These are phyloP conservation scores for Coemansia reversa DNA, from an alignment of 192 early-diverging fungal species.

Conservation along the genomic window DNA sequence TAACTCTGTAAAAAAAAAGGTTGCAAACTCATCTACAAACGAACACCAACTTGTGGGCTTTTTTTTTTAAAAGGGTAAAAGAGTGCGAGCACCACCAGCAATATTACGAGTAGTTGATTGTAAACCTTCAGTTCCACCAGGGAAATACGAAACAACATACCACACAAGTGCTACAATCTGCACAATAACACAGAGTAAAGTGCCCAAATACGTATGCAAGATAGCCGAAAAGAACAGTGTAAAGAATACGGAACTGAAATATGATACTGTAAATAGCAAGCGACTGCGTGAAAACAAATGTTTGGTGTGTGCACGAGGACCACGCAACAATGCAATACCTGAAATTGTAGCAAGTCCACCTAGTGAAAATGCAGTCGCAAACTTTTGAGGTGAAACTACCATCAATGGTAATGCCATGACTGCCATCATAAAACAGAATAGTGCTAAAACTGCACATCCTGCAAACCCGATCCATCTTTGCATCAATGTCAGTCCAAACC, in stretches of 20 bases:
- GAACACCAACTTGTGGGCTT: neutral
- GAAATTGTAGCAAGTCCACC: conserved; percentile 58
- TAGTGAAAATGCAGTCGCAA: conserved; percentile 75
- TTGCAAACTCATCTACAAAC: too few species aligned
- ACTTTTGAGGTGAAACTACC: conserved; percentile 67
- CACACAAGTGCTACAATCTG: conserved; percentile 81
- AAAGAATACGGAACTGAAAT: conserved; percentile 78
- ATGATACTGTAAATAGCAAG: conserved; percentile 75
- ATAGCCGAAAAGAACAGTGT: conserved; percentile 80
- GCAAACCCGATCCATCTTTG: conserved; percentile 56
- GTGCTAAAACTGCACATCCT: conserved; percentile 46
- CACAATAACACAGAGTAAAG: conserved; percentile 72
- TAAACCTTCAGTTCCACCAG: conserved; percentile 64
- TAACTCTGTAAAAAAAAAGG: neutral
- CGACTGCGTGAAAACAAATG: conserved; percentile 79
- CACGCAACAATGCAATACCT: conserved; percentile 72
- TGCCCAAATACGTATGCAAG: conserved; percentile 73
- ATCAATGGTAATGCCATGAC: conserved; percentile 66
- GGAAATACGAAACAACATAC: conserved; percentile 82
- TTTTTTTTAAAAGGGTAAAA: conserved; percentile 41
- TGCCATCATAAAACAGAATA: conserved; percentile 57
- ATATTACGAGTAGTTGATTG: conserved; percentile 57
- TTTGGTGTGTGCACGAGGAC: conserved; percentile 75
- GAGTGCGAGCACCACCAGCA: conserved; percentile 37
- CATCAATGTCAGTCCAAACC: conserved; percentile 54